Conservation (phyloP, 2,329 filamentous ascomycete species). For the Talaromyces sp. region DNA sequence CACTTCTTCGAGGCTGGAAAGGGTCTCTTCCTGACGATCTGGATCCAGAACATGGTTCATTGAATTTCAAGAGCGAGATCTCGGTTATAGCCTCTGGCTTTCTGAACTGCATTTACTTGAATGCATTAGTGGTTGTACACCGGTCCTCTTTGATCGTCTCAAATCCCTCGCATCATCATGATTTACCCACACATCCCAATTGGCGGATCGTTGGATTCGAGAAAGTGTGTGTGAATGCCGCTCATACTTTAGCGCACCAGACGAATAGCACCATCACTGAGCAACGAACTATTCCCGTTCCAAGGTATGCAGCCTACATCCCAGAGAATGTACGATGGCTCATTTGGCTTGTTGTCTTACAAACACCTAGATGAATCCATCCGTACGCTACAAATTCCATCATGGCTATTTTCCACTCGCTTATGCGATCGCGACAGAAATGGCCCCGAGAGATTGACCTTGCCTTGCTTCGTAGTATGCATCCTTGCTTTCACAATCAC, state of each 20-base stretch:
- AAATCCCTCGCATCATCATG: not conserved
- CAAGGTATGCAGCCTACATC: not conserved
- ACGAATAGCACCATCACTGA: not conserved
- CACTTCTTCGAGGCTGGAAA: not conserved
- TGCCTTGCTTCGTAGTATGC: not conserved
- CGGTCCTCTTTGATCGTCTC: not conserved
- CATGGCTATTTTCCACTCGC: not conserved
- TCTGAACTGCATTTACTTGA: not conserved
- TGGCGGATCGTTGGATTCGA: not conserved
- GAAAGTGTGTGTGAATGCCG: not conserved
- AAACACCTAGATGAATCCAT: not conserved
- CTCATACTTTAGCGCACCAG: not conserved
- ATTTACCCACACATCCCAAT: not conserved
- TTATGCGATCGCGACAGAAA: not conserved
- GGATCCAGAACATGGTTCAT: not conserved
- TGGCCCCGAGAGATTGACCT: not conserved
- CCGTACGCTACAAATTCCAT: not conserved
- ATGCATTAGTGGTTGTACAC: not conserved
- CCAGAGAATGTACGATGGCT: too few species aligned
- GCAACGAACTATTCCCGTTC: not conserved
- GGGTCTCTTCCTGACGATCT: not conserved
- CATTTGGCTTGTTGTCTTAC: not conserved
- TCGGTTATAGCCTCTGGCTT: not conserved
- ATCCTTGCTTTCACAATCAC: not conserved
- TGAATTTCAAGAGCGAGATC: not conserved